Percentiles rank a stretch among this genome's conserved stretches.
phyloP scores from a whole-genome alignment of 495 filamentous ascomycete genomes.

The Annulohypoxylon stygium region DNA sequence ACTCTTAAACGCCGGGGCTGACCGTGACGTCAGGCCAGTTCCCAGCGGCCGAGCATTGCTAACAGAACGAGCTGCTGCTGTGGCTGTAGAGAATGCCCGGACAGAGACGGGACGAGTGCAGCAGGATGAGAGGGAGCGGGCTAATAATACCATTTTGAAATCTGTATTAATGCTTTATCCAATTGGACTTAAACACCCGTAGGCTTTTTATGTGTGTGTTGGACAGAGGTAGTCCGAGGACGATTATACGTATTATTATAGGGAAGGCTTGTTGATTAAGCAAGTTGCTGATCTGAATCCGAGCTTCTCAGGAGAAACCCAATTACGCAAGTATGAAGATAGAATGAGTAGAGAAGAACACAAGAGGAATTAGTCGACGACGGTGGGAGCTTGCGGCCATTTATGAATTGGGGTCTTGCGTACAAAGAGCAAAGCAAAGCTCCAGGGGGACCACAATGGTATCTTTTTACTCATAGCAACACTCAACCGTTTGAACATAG shows the following conservation, averaged over 20 bases:
- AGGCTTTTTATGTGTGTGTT: constrained; percentile 8
- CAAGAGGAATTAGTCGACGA: constrained; percentile 17
- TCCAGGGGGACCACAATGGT: constrained; percentile 28
- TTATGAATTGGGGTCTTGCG: constrained; percentile 42
- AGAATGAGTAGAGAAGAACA: constrained; percentile 29
- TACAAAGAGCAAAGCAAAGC: constrained; percentile 29
- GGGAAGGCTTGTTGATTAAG: constrained; percentile 16
- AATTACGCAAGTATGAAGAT: constrained; percentile 40
- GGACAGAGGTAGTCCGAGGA: constrained; percentile 6
- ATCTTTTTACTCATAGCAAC: constrained; percentile 33
- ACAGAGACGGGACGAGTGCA: constrained; percentile 48
- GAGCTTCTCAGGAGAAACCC: constrained; percentile 1
- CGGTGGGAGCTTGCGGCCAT: constrained; percentile 40
- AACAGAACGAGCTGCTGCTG: constrained; percentile 49
- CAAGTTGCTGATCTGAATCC: not conserved
- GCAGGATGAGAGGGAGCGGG: constrained; percentile 54
- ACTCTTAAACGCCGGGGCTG: constrained; percentile 46
- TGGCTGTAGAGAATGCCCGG: constrained; percentile 41
- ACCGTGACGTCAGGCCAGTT: constrained; percentile 47
- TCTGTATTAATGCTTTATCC: constrained; percentile 34
- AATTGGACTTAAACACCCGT: constrained; percentile 17
- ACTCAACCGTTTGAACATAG: constrained; percentile 20
- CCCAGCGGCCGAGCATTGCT: constrained; percentile 48
- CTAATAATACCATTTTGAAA: constrained; percentile 67
- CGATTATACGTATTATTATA: constrained; percentile 17